Conservation (phyloP, 2,329 filamentous ascomycete species). For the Pezicula carpinea region DNA sequence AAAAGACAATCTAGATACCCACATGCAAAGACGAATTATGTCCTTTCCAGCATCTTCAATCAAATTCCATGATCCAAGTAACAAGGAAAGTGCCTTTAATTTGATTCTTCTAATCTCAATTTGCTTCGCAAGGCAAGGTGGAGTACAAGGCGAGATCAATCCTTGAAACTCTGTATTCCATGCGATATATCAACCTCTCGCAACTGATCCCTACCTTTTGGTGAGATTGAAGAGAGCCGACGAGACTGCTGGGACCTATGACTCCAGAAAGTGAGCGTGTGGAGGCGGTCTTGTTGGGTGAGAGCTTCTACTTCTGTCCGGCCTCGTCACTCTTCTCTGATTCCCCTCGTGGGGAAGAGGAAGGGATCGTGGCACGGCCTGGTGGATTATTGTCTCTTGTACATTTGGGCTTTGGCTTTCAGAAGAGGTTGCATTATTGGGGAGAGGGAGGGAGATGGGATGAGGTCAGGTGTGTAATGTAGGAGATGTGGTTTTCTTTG, state of each 20-base stretch:
- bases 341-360: too few species aligned
- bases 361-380: too few species aligned
- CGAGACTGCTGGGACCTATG: background rate
- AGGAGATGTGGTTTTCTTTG: too few species aligned
- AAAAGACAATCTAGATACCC: background rate
- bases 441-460: too few species aligned
- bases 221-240: conserved; percentile 11
- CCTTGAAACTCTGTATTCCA: conserved; percentile 74
- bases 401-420: too few species aligned
- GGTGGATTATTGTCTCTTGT: too few species aligned
- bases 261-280: background rate
- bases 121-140: conserved; percentile 61
- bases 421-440: too few species aligned
- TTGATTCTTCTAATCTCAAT: conserved; percentile 3
- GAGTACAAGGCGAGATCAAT: conserved; percentile 71
- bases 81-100: background rate
- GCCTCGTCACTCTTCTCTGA: background rate
- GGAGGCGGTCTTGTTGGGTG: background rate
- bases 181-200: conserved; percentile 54
- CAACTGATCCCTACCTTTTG: too few species aligned
- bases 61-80: too few species aligned
- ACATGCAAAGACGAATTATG: background rate
- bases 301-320: background rate
- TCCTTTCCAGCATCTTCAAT: too few species aligned
- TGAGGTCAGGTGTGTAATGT: too few species aligned